Conservation (phyloP, 108 stramenopile genomes). For the Pseudonitzschia multiseries region DNA sequence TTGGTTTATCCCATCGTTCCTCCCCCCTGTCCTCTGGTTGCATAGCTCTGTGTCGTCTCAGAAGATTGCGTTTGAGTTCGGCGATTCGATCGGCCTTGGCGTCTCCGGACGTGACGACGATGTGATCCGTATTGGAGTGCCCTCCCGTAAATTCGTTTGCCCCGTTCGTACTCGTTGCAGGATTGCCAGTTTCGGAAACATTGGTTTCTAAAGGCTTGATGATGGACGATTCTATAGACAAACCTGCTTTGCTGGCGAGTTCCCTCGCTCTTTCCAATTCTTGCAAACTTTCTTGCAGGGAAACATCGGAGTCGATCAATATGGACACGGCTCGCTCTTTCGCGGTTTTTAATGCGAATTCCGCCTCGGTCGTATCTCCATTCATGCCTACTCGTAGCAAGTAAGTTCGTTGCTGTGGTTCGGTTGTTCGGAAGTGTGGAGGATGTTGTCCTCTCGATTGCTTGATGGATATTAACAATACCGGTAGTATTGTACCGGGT, state of each 20-base stretch:
- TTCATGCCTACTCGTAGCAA: not conserved
- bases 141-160: slow-evolving; percentile 52
- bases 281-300: slow-evolving; percentile 31
- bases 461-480: no score
- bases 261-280: slow-evolving; percentile 47
- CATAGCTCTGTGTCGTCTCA: slow-evolving; percentile 46
- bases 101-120: slow-evolving; percentile 54
- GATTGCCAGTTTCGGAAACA: not conserved
- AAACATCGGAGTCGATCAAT: slow-evolving; percentile 39
- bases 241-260: slow-evolving; percentile 47
- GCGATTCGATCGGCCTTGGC: slow-evolving; percentile 58
- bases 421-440: not conserved
- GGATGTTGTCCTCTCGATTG: no score
- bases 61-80: slow-evolving; percentile 63
- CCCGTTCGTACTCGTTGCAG: not conserved
- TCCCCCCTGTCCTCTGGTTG: slow-evolving; percentile 55
- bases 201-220: not conserved
- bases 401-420: not conserved
- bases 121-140: slow-evolving; percentile 83
- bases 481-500: no score
- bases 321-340: slow-evolving; percentile 22
- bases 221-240: slow-evolving; percentile 47
- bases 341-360: not conserved
- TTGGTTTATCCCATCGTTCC: slow-evolving; percentile 82
- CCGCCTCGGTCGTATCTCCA: not conserved